Conservation (phyloP, 2,329 filamentous ascomycete species). For the Diaporthe citriasiana region DNA sequence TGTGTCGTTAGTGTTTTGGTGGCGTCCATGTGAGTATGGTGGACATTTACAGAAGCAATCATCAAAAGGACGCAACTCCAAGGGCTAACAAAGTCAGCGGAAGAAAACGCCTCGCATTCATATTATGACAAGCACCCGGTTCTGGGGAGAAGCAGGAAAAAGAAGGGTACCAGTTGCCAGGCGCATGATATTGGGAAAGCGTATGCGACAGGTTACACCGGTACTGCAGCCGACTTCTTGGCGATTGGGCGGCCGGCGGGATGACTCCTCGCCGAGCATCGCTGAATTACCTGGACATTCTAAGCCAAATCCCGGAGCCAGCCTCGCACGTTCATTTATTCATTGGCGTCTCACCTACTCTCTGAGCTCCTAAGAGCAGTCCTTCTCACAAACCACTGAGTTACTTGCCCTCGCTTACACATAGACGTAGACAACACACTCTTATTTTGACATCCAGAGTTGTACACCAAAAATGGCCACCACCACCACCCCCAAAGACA, state of each 20-base stretch:
- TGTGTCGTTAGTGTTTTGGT: not conserved
- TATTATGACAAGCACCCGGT: not conserved
- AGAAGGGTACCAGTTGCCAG: not conserved
- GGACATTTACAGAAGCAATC: not conserved
- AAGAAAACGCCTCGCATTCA: not conserved
- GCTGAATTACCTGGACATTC: not conserved
- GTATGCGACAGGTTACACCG: not conserved
- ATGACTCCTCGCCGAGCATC: conserved; percentile 18
- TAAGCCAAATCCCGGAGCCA: not conserved
- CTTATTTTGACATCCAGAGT: not conserved
- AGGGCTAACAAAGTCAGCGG: not conserved
- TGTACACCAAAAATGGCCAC: not conserved
- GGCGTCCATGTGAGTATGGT: not conserved
- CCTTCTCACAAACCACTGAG: not conserved
- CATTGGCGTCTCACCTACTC: not conserved
- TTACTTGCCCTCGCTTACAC: not conserved
- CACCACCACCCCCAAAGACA: not conserved
- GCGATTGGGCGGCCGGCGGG: not conserved
- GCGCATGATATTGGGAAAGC: not conserved
- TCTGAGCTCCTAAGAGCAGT: not conserved
- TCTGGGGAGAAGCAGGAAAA: not conserved
- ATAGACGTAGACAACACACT: not conserved
- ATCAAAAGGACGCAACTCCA: not conserved
- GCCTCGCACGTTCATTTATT: not conserved
- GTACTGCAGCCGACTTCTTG: not conserved